Evolutionary conservation across 768 basidiomycete species (phyloP).

Genomic region (Trametes cubensis): DNA sequence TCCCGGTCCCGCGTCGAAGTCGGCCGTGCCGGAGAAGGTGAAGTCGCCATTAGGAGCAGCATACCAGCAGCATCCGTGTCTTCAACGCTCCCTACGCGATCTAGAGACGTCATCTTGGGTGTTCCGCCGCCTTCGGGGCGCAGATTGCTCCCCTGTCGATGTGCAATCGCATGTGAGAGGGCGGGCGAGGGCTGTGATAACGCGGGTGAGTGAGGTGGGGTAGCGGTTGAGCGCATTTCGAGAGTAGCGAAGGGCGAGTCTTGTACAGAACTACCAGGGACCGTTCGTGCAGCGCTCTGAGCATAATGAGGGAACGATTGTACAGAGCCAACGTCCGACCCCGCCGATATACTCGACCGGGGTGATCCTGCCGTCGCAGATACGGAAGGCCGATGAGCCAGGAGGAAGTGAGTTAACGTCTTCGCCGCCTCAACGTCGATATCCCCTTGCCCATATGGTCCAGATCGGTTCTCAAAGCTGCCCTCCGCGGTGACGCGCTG

Average conservation of each 20-base stretch:
- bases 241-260: slow-evolving; percentile 39
- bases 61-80: slow-evolving; percentile 87
- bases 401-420: slow-evolving; percentile 71
- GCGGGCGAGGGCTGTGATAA: slow-evolving; percentile 22
- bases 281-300: slow-evolving; percentile 66
- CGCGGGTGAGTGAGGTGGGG: slow-evolving; percentile 35
- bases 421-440: slow-evolving; percentile 84
- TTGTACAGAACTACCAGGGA: slow-evolving; percentile 40
- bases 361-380: slow-evolving; percentile 63
- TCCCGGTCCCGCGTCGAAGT: slow-evolving; percentile 47
- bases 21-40: slow-evolving; percentile 76
- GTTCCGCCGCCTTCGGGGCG: slow-evolving; percentile 24
- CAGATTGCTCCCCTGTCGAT: slow-evolving; percentile 22
- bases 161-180: slow-evolving; percentile 24
- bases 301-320: slow-evolving; percentile 66
- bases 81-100: slow-evolving; percentile 20
- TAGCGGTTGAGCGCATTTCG: slow-evolving; percentile 37
- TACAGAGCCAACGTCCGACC: slow-evolving; percentile 64
- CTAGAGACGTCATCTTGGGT: slow-evolving; percentile 28
- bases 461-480: slow-evolving; percentile 18
- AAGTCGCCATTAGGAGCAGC: slow-evolving; percentile 83
- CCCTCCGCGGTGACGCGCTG: slow-evolving; percentile 21
- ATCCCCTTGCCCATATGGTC: slow-evolving; percentile 25
- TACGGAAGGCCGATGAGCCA: slow-evolving; percentile 66
- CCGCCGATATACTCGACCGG: slow-evolving; percentile 69